A percentile compares a stretch with the other conserved stretches of the same genome.
These are phyloP conservation scores for Globisporangium cystogenes DNA, from an alignment of 352 stramenopile genomes.

Conservation along the genomic window DNA sequence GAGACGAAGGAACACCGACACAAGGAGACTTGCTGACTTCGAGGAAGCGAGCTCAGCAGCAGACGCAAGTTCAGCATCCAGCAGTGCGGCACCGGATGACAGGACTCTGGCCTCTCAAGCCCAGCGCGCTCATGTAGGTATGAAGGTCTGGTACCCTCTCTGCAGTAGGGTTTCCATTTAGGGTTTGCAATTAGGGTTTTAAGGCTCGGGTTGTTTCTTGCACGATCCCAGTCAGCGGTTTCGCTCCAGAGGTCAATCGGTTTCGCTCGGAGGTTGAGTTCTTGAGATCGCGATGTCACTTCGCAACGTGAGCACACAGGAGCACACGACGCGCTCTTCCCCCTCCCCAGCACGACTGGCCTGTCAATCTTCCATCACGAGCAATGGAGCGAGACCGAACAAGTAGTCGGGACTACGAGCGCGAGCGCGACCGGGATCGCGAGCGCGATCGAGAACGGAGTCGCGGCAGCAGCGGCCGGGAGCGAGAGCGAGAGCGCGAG, in stretches of 20 bases:
- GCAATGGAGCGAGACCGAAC: constrained; percentile 23
- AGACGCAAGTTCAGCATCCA: not conserved
- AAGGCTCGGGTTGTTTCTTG: no score
- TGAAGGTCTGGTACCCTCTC: no score
- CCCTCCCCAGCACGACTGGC: no score
- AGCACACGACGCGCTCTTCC: no score
- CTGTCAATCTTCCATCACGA: no score
- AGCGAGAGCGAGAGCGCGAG: constrained; percentile 5
- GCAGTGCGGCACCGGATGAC: not conserved
- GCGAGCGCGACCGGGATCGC: constrained; percentile 12
- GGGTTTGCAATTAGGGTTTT: no score
- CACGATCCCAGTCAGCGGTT: no score
- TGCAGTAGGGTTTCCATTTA: no score
- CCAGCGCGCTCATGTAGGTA: constrained; percentile 4
- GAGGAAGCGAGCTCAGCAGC: constrained; percentile 4
- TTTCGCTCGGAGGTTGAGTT: no score
- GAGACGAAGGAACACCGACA: not conserved
- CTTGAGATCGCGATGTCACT: no score
- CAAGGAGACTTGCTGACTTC: constrained; percentile 9
- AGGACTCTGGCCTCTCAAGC: constrained; percentile 9
- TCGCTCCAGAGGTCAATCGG: no score
- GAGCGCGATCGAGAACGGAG: constrained; percentile 3
- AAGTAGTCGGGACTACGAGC: constrained; percentile 16
- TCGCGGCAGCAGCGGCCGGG: constrained; percentile 1
- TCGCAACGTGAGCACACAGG: no score